Conservation (phyloP, 2,329 filamentous ascomycete genomes). For the Penicillium vulpinum region DNA sequence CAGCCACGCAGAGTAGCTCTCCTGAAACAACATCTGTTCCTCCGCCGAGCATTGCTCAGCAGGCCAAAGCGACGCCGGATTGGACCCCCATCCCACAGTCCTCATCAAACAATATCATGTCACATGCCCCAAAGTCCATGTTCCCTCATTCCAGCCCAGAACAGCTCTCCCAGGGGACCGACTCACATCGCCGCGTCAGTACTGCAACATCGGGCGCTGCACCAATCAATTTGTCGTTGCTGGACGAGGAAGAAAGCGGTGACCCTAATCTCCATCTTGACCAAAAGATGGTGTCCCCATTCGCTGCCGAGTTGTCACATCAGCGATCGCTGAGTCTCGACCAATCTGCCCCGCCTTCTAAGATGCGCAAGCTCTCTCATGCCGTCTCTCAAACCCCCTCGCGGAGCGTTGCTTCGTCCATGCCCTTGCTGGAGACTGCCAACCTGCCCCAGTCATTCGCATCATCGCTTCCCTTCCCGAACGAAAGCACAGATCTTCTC, state of each 20-base stretch:
- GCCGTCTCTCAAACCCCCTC: conserved; percentile 30
- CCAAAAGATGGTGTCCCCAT: conserved; percentile 24
- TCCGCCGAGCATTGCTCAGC: conserved; percentile 28
- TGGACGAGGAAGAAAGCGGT: conserved; percentile 58
- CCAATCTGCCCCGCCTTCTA: conserved; percentile 37
- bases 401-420: conserved; percentile 32
- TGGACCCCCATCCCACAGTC: conserved; percentile 40
- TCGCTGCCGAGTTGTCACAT: conserved; percentile 28
- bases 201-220: conserved; percentile 21
- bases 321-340: conserved; percentile 30
- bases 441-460: conserved; percentile 52
- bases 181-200: conserved; percentile 39
- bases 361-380: conserved; percentile 42
- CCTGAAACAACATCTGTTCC: conserved; percentile 35
- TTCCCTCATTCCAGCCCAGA: conserved; percentile 58
- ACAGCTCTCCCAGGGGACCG: conserved; percentile 42
- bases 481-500: conserved; percentile 75
- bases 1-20: conserved; percentile 36
- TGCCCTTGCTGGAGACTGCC: conserved; percentile 35
- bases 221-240: conserved; percentile 57
- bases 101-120: conserved; percentile 20
- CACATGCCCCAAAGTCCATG: conserved; percentile 35
- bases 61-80: conserved; percentile 32
- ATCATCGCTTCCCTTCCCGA: conserved; percentile 52
- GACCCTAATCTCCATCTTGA: conserved; percentile 30